A percentile compares a stretch with the other conserved stretches of the same genome.
Evolutionary conservation across 2,329 filamentous ascomycete species (phyloP).

Genomic region (Fusarium marasasianum): DNA sequence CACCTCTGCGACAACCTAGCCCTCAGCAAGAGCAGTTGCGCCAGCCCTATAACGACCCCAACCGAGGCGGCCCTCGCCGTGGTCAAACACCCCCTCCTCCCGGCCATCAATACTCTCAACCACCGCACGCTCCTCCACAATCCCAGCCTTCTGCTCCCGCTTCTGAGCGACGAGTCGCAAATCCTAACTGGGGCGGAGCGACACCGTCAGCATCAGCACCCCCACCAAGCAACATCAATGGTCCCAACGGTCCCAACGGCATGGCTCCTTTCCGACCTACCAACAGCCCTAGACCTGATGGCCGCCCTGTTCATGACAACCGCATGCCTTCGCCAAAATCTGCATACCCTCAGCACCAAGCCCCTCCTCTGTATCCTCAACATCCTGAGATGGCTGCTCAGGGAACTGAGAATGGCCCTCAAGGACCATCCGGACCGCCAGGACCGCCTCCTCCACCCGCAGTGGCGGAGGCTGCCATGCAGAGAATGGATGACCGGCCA

Average conservation of each 20-base stretch:
- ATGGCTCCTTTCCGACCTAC: constrained; percentile 77
- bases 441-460: constrained; percentile 57
- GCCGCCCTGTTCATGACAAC: constrained; percentile 83
- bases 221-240: constrained; percentile 50
- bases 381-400: constrained; percentile 69
- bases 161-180: constrained; percentile 63
- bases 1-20: constrained; percentile 77
- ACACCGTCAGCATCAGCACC: constrained; percentile 55
- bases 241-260: constrained; percentile 54
- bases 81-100: constrained; percentile 55
- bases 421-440: constrained; percentile 37
- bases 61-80: constrained; percentile 53
- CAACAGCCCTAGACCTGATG: constrained; percentile 84
- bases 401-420: constrained; percentile 66
- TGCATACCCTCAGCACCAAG: constrained; percentile 80
- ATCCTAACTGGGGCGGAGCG: constrained; percentile 68
- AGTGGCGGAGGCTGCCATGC: constrained; percentile 73
- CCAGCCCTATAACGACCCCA: constrained; percentile 65
- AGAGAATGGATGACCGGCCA: constrained; percentile 73
- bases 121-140: constrained; percentile 60
- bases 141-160: constrained; percentile 59
- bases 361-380: constrained; percentile 68
- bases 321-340: constrained; percentile 92
- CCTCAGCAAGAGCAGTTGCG: constrained; percentile 74
- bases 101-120: constrained; percentile 58